Base-by-base conservation (phyloP, 2,329 filamentous ascomycete species). In the Fusarium sp. region DNA sequence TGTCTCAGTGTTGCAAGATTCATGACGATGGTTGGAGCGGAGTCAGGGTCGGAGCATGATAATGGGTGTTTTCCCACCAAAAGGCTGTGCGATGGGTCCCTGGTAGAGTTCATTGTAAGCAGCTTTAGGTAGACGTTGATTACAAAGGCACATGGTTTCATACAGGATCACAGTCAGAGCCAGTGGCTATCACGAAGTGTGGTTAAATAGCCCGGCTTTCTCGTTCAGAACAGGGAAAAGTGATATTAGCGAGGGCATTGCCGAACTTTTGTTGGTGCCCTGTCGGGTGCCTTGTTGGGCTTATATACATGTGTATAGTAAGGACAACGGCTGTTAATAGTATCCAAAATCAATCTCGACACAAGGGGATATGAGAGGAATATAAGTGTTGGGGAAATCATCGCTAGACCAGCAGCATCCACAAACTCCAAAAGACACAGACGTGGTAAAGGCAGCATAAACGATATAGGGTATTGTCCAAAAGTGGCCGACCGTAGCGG, bases 11-110 rank as follows among this genome's bases (percentile, higher is more conserved):
- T 73, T 74, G 63, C 75, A 77, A 73, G 64, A 76, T 77, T 78
- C 75, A 78, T 72, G 75, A 78, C 73, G 74, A 77, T 78, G 68
- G 68, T 67, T 68, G 75, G 68, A 74, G 78, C 63, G 78, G 78
- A 79, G 77, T 79, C 76, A 73, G 76, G 78, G 75, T 73, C 74
- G 78, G 78, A 78, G 78, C 77, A 78, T 78, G 78, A 75, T 78
- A 78, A 79, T 78, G 78, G 75, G 77, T 78, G 74, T 78, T 78
- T 79, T 78, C 73, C 76, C 75, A 77, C 77, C 76, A 79, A 79
- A 79, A 78, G 70, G 74, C 73, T 77, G 72, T 77, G 73, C 73
- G 70, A 78, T 75, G 74, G 77, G 72, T 72, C 69, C 75, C 73
- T 75, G 73, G 75, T 78, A 78, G 77, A 78, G 68, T 77, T 72